Conservation (phyloP, 23 red algal genomes). For the Gracilaria gracilis region DNA sequence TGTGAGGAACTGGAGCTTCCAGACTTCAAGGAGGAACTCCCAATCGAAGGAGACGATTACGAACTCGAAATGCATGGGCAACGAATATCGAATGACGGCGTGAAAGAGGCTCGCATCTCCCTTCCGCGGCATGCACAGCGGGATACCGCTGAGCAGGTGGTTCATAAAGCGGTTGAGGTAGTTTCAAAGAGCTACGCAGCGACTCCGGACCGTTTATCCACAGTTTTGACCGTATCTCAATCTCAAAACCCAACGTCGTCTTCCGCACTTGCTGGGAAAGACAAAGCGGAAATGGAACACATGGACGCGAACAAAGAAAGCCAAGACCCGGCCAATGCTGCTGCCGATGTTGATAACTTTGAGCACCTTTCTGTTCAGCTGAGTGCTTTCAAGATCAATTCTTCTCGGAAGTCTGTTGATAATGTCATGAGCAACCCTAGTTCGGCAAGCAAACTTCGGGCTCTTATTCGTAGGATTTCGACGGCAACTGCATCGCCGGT, state of each 20-base stretch:
- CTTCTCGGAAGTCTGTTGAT: slow-evolving; percentile 29
- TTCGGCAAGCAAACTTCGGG: slow-evolving; percentile 20
- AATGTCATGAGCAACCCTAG: slow-evolving; percentile 24
- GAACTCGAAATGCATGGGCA: neutral
- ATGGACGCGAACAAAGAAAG: neutral
- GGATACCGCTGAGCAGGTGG: too few relatives aligned
- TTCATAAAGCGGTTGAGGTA: too few relatives aligned
- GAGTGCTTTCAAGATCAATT: slow-evolving; percentile 23
- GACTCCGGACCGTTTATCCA: too few relatives aligned
- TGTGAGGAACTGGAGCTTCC: neutral
- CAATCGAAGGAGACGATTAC: neutral
- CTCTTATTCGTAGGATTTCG: slow-evolving; percentile 23
- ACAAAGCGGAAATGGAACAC: neutral
- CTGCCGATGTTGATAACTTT: neutral
- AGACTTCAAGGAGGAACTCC: neutral
- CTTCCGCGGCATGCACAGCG: too few relatives aligned
- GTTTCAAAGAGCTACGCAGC: too few relatives aligned
- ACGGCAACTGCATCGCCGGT: slow-evolving; percentile 14
- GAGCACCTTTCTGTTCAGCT: slow-evolving; percentile 24
- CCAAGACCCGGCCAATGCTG: neutral
- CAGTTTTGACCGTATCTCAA: neutral
- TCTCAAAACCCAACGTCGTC: neutral
- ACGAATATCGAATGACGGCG: neutral
- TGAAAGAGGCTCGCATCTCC: too few relatives aligned
- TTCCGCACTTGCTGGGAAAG: neutral